Base-by-base conservation (phyloP, 352 stramenopile species). In the Pythium pectinolyticum region DNA sequence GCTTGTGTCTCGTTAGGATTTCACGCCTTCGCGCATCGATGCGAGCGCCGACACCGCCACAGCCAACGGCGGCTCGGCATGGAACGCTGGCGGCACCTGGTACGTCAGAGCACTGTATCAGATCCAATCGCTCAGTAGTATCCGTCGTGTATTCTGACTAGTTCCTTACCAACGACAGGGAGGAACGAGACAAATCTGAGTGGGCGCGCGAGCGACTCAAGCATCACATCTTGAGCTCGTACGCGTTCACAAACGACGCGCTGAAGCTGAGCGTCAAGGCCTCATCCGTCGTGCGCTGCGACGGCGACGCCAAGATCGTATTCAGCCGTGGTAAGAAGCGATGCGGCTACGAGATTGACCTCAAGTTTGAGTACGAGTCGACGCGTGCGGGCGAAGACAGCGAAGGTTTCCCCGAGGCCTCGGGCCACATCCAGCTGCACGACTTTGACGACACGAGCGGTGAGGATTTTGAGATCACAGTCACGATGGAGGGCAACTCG, bases 291-390 rank as follows among this genome's bases (percentile, higher is more conserved):
- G 79, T 84, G 31, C 63, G 57, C 31, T 94, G 86, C 65, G 80
- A 92, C 3, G 86, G 86, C 31, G 86, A 94, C 24, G 83, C 86
- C 34, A 94, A 94, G 82, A 75, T 94, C 62, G 82, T 94, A 15
- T 91, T 92, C 53, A 92, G 84, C 61, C 82, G 86, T 37, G 82
- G 86, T 41, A 91, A 92, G 73, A 94, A 94, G 66, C 86, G 86
- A 41, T 94, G 86, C 45, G 84, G 86, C 6, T 94, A 92, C 60
- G 84, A 94, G 41, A 78, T 94, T 28, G 81, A 77, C 47, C 72
- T 94, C 70, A 92, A 92, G 68, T 94, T 92, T 52, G 80, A 83
- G 56, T 93, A 83, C 75, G 51, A 55, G 25, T 82, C 77, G 12
- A 83, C 61, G 35, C 75, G 63, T 19, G 27, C 55, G 1, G 72